phyloP scores from a whole-genome alignment of 2,329 filamentous ascomycete genomes.

The Sarocladiaceae sp. region DNA sequence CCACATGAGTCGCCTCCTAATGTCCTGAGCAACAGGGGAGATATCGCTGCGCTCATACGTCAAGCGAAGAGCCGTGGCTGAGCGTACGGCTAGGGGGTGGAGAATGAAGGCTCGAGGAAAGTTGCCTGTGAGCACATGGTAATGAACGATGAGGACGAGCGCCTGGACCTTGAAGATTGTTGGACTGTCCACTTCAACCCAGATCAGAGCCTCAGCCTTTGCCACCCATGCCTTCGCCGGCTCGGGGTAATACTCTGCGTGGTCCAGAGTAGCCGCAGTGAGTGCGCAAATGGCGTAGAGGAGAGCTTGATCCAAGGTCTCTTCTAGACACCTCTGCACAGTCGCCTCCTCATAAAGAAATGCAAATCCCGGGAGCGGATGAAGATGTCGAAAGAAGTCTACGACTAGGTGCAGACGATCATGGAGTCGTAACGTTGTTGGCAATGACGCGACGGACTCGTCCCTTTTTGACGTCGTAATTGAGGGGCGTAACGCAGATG shows the following conservation, averaged over 20 bases:
- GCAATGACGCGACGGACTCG: neutral
- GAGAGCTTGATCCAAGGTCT: slow-evolving; percentile 41
- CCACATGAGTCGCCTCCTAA: slow-evolving; percentile 30
- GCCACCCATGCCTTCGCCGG: slow-evolving; percentile 29
- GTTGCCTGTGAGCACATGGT: slow-evolving; percentile 22
- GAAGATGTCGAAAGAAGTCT: slow-evolving; percentile 20
- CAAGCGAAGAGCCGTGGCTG: slow-evolving; percentile 23
- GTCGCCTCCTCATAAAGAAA: slow-evolving; percentile 47
- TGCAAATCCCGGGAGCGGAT: slow-evolving; percentile 17
- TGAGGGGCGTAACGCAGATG: too few relatives aligned
- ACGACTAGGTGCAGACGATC: slow-evolving; percentile 17
- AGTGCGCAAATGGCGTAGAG: slow-evolving; percentile 35
- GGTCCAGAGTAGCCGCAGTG: slow-evolving; percentile 27
- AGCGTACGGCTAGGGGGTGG: slow-evolving; percentile 21
- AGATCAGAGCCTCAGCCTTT: slow-evolving; percentile 39
- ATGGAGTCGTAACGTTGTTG: slow-evolving; percentile 1
- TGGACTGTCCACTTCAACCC: slow-evolving; percentile 40
- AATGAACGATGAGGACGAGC: slow-evolving; percentile 24
- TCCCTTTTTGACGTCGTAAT: too few relatives aligned
- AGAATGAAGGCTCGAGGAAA: slow-evolving; percentile 29
- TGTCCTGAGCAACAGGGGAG: slow-evolving; percentile 19
- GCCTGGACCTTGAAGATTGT: slow-evolving; percentile 41
- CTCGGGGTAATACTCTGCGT: slow-evolving; percentile 30
- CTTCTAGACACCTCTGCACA: slow-evolving; percentile 46
- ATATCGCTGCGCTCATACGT: slow-evolving; percentile 24